Conservation (phyloP, 257 asterid genomes). For the Solanum chilense region DNA sequence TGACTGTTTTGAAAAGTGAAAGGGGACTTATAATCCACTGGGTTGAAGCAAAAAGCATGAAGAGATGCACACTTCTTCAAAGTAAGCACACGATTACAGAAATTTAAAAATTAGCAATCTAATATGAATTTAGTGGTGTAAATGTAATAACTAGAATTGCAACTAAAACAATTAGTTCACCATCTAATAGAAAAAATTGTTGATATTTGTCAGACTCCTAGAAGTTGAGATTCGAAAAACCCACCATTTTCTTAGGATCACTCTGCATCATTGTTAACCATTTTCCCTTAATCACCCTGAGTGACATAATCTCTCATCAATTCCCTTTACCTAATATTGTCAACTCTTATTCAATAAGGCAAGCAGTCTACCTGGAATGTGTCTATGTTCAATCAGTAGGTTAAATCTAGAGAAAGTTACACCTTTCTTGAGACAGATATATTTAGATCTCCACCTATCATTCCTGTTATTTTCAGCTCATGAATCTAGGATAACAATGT, state of each 20-base stretch:
- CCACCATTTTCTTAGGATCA: neutral
- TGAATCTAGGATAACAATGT: neutral
- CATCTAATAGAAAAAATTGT: neutral
- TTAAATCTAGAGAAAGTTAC: neutral
- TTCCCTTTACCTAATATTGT: neutral
- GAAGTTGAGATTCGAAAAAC: neutral
- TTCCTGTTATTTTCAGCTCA: neutral
- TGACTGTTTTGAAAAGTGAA: neutral
- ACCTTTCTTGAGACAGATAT: neutral
- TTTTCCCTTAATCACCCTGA: neutral
- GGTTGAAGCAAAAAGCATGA: neutral
- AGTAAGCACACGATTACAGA: neutral
- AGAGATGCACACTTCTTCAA: neutral
- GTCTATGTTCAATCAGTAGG: neutral
- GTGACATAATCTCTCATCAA: neutral
- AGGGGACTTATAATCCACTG: neutral
- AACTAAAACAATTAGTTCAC: neutral
- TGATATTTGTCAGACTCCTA: neutral
- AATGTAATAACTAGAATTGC: neutral
- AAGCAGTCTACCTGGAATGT: neutral
- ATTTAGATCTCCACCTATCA: neutral
- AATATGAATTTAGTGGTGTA: neutral
- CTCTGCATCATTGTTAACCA: neutral
- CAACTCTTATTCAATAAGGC: neutral
- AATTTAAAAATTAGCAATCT: neutral